phyloP scores from a whole-genome alignment of 768 basidiomycete genomes.

The Dentipellis sp. region DNA sequence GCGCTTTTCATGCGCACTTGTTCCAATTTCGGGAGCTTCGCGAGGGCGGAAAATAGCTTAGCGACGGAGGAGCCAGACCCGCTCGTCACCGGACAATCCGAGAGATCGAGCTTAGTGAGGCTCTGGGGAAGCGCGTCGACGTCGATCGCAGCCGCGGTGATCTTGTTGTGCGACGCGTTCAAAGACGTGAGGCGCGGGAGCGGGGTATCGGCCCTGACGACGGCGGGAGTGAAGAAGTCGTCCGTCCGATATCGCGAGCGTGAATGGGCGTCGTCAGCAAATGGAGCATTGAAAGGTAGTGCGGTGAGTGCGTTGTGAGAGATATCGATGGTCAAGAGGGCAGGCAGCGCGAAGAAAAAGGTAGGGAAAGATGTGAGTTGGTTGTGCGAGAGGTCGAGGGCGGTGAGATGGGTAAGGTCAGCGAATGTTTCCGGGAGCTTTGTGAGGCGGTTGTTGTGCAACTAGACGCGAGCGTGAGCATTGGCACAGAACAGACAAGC shows the following conservation, averaged over 20 bases:
- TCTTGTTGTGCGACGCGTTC: slow-evolving; percentile 59
- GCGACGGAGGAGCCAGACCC: not conserved
- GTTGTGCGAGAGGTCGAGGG: slow-evolving; percentile 71
- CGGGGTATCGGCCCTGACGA: slow-evolving; percentile 53
- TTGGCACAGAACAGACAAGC: not conserved
- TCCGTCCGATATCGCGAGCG: slow-evolving; percentile 26
- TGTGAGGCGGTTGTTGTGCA: slow-evolving; percentile 65
- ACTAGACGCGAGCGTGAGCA: slow-evolving; percentile 27
- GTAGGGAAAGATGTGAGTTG: slow-evolving; percentile 50
- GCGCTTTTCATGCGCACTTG: slow-evolving; percentile 20
- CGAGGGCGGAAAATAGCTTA: slow-evolving; percentile 5
- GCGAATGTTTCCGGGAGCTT: slow-evolving; percentile 56
- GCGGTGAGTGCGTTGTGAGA: slow-evolving; percentile 58
- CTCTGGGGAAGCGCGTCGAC: slow-evolving; percentile 37
- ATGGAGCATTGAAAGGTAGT: slow-evolving; percentile 56
- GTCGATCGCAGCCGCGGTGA: slow-evolving; percentile 48
- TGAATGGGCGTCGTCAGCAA: slow-evolving; percentile 21
- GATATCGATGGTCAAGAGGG: slow-evolving; percentile 55
- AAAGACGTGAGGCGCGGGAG: slow-evolving; percentile 58
- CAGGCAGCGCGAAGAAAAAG: slow-evolving; percentile 59
- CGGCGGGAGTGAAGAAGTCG: slow-evolving; percentile 55
- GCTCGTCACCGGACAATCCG: slow-evolving; percentile 57
- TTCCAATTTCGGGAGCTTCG: slow-evolving; percentile 8
- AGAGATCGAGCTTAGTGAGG: slow-evolving; percentile 52
- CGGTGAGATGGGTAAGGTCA: slow-evolving; percentile 57